Base-by-base conservation (phyloP, 805 yeast genomes). In the Starmerella scarabaei region DNA sequence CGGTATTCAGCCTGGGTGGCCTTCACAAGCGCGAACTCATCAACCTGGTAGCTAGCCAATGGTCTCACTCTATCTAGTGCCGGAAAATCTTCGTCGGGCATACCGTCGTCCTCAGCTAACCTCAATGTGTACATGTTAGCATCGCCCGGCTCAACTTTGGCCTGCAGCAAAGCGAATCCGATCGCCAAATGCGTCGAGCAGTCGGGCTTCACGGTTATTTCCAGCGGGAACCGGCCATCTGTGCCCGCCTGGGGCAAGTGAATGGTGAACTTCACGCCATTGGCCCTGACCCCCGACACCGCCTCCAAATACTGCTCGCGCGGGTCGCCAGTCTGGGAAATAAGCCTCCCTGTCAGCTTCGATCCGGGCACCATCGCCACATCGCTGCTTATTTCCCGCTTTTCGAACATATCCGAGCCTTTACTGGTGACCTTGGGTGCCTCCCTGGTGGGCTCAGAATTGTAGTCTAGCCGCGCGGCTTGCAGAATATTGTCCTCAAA, bases 41-140 rank as follows among this genome's bases (percentile, higher is more conserved):
- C 82, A 40, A 76, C 78, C 19, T 84, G 81, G 56, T 84, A 82
- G 0, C 88, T 73, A 2, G 75, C 64, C 21, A 91, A 64, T 3
- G 64, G 52, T 38, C 86, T 65, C 0, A 72, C 67, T 47, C 96
- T 64, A 33, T 80, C 88, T 40, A 91, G 63, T 1, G 86, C 73
- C 1, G 97, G 97, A 63, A 91, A 86, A 38, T 84, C 82, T 27
- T 72, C 78, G 50, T 93, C 98, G 39, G 83, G 85, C 29, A 81
- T 77, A 37, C 93, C 95, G 55, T 86, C 96, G 37, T 88, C 97
- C 56, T 91, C 98, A 1, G 80, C 85, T 18, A 88, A 66, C 42
- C 80, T 80, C 26, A 88, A 54, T 39, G 77, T 68, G 91, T 93
- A 84, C 43, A 60, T 58, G 51, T 80, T 78, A 0, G 86, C 80